phyloP scores from a whole-genome alignment of 495 filamentous ascomycete species.

The Podospora pseudoanserina region DNA sequence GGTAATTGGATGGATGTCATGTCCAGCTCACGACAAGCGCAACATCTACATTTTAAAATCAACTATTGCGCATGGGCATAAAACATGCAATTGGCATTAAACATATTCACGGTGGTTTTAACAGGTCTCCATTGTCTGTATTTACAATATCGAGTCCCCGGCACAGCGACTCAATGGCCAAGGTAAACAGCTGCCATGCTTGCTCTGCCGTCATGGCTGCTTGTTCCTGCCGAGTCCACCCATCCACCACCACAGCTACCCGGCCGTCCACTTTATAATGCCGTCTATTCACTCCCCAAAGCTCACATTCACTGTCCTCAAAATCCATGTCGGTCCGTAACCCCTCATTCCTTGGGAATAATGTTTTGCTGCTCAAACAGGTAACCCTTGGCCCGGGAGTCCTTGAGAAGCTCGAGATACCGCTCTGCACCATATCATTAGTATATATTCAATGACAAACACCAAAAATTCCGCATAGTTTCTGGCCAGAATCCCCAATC shows the following conservation, averaged over 20 bases:
- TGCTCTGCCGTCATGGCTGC: conserved; percentile 4
- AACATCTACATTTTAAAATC: background rate
- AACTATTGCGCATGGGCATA: background rate
- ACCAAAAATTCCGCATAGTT: background rate
- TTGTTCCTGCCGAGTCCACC: background rate
- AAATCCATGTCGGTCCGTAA: conserved; percentile 3
- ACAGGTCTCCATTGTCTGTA: background rate
- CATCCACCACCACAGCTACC: conserved; percentile 1
- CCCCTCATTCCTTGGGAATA: conserved; percentile 46
- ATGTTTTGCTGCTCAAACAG: conserved; percentile 91
- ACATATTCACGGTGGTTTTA: background rate
- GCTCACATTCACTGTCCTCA: background rate
- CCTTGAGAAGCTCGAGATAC: conserved; percentile 85
- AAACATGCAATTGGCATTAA: background rate
- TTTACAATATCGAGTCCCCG: background rate
- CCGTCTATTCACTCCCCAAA: background rate
- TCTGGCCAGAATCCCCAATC: background rate
- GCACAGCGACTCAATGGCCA: background rate
- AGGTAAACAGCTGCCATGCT: background rate
- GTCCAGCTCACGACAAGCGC: conserved; percentile 4
- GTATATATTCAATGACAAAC: background rate
- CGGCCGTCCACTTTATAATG: background rate
- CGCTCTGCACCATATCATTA: conserved; percentile 57
- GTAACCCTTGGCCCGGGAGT: conserved; percentile 82
- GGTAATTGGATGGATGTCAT: conserved; percentile 7